Percentiles rank a stretch among this genome's conserved stretches.
These are phyloP conservation scores for Micromonas commoda DNA, from an alignment of 139 green algal species.

Conservation along the genomic window DNA sequence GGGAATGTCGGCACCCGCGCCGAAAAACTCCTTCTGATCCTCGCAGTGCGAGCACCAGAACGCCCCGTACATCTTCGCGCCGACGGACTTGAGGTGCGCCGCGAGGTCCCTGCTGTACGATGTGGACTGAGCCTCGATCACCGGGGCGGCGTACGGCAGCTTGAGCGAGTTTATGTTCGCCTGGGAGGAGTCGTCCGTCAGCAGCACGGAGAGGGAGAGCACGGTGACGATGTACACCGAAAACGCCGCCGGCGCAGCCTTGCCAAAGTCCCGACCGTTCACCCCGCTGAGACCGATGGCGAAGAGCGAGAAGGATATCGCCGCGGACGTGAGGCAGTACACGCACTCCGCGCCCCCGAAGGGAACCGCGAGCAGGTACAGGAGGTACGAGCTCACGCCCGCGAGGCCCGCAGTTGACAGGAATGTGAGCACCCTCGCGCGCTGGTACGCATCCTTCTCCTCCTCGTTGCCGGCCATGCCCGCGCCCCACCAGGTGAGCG, in stretches of 20 bases:
- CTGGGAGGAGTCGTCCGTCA: background rate
- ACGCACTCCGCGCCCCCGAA: constrained; percentile 50
- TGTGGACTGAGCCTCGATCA: constrained; percentile 38
- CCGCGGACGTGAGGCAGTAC: constrained; percentile 21
- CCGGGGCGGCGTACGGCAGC: constrained; percentile 35
- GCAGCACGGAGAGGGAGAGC: constrained; percentile 4
- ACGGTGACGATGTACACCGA: constrained; percentile 31
- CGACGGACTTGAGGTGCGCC: constrained; percentile 54
- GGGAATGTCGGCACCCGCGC: constrained; percentile 74
- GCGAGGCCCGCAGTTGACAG: constrained; percentile 47
- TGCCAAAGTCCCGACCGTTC: background rate
- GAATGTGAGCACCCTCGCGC: constrained; percentile 41
- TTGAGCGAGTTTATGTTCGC: constrained; percentile 24
- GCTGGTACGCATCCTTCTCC: constrained; percentile 2
- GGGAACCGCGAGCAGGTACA: constrained; percentile 52
- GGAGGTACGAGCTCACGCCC: constrained; percentile 57
- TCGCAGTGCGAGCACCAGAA: constrained; percentile 98
- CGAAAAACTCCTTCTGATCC: constrained; percentile 62
- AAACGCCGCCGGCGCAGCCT: constrained; percentile 20
- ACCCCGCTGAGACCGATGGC: constrained; percentile 43
- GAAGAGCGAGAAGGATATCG: constrained; percentile 19
- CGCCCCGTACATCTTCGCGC: constrained; percentile 92
- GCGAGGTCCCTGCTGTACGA: constrained; percentile 46
- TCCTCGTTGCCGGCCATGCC: background rate
- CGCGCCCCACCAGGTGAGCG: constrained; percentile 33